A percentile compares a stretch with the other conserved stretches of the same genome.
Conservation (phyloP, 1,139 yeast genomes). For the Arxiozyma bovina region DNA sequence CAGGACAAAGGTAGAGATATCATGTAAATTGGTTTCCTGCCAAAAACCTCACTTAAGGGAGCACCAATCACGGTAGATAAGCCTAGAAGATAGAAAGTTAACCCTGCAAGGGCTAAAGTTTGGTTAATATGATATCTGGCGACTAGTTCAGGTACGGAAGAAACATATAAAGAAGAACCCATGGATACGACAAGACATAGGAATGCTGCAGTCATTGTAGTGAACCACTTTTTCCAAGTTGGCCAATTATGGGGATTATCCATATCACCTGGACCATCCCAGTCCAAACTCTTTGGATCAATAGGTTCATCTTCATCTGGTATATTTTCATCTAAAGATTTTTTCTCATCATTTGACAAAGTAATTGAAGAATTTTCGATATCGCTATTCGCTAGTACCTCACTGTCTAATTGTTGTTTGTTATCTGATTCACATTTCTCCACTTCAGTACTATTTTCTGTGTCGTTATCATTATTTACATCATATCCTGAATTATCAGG, state of each 20-base stretch:
- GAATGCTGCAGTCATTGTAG: conserved; percentile 53
- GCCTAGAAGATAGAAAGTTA: conserved; percentile 63
- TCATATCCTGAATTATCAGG: background rate
- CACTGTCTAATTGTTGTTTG: background rate
- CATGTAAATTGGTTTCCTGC: conserved; percentile 57
- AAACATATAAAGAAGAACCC: conserved; percentile 62
- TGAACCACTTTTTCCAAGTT: conserved; percentile 49
- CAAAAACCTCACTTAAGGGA: conserved; percentile 66
- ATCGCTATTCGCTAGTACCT: background rate
- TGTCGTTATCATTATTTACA: background rate
- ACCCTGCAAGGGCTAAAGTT: conserved; percentile 55
- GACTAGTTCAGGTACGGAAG: conserved; percentile 49
- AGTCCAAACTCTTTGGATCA: conserved; percentile 42
- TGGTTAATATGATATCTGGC: conserved; percentile 42
- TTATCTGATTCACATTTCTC: background rate
- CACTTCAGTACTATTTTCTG: background rate
- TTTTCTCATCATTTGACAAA: background rate
- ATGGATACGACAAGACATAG: conserved; percentile 60
- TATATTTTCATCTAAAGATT: background rate
- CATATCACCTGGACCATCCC: conserved; percentile 54
- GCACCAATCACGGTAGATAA: conserved; percentile 71
- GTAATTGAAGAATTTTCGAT: background rate
- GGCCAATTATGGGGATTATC: conserved; percentile 65
- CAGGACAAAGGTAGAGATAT: conserved; percentile 56
- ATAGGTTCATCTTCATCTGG: conserved; percentile 5